Evolutionary conservation across 495 filamentous ascomycete species (phyloP), one percentile per base, ranked within the genome.

Genomic region (Bryoglossum gracile): DNA sequence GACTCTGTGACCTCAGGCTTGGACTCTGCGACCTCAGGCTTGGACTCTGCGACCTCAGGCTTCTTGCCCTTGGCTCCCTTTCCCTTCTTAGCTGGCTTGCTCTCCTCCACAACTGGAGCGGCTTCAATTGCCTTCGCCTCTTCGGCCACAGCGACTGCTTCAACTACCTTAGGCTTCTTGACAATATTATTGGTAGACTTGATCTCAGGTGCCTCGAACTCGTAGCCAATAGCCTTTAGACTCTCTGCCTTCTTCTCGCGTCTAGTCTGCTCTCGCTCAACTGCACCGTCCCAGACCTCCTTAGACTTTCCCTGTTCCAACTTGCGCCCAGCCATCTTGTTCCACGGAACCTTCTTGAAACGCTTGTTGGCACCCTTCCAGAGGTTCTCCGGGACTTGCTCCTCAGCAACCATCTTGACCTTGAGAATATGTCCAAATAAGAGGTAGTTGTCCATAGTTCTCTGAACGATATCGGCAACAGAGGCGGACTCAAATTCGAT

Each of bases 391-490:
- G 92, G 86, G 28, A 95, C 71, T 58, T 92, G 82, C 50, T 83
- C 86, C 17, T 73, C 62, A 1, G 87, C 78, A 6, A 97, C 77
- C 24, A 77, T 67, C 64, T 87, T 86, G 67, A 87, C 89, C 62
- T 91, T 87, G 50, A 98, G 69, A 54, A 97, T 84, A 62, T 94
- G 90, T 8, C 86, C 84, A 65, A 92, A 96, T 59, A 98, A 76
- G 13, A 97, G 82, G 63, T 98, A 98, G 68, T 92, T 95, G 69
- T 97, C 77, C 94, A 97, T 98, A 2, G 92, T 95, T 56, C 83
- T 82, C 13, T 86, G 83, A 39, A 91, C 92, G 54, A 97, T 87
- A 60, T 86, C 79, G 46, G 91, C 90, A 22, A 94, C 90, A 22
- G 81, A 76, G 32, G 70, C 63, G 37, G 81, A 83, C 17, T 76